Evolutionary conservation across 768 basidiomycete genomes (phyloP).

Genomic region (Tricholoma saponaceum): DNA sequence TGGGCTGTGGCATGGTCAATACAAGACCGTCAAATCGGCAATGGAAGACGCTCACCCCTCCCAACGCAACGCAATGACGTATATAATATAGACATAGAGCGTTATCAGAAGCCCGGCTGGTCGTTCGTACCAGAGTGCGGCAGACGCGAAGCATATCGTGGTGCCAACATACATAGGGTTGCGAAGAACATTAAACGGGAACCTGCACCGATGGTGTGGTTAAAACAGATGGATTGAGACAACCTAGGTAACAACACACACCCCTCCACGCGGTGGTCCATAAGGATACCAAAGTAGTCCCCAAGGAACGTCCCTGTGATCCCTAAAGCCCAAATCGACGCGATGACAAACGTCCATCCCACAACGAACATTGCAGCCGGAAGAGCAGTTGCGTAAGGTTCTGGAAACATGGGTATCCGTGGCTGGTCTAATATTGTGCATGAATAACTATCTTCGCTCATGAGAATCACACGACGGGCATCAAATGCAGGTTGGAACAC

Average conservation of each 20-base stretch:
- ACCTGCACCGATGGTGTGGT: constrained; percentile 33
- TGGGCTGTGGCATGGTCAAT: constrained; percentile 36
- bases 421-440: constrained; percentile 78
- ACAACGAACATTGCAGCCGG: constrained; percentile 57
- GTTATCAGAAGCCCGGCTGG: constrained; percentile 83
- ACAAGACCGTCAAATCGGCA: not conserved
- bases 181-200: constrained; percentile 90
- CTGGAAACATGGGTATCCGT: constrained; percentile 55
- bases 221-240: not conserved
- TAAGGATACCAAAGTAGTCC: constrained; percentile 83
- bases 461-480: constrained; percentile 1
- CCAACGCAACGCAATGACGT: constrained; percentile 76
- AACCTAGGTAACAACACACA: constrained; percentile 17
- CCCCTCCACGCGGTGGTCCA: constrained; percentile 87
- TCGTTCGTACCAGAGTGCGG: constrained; percentile 83
- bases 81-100: constrained; percentile 78
- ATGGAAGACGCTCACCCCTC: constrained; percentile 70
- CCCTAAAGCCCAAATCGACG: constrained; percentile 87
- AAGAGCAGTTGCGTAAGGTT: constrained; percentile 56
- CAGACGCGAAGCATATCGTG: constrained; percentile 79
- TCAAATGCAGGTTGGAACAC: constrained; percentile 23
- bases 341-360: constrained; percentile 84
- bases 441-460: constrained; percentile 54
- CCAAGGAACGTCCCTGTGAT: constrained; percentile 91
- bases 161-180: constrained; percentile 95